Conservation (phyloP, 352 stramenopile genomes). For the Phytophthora hybrid region DNA sequence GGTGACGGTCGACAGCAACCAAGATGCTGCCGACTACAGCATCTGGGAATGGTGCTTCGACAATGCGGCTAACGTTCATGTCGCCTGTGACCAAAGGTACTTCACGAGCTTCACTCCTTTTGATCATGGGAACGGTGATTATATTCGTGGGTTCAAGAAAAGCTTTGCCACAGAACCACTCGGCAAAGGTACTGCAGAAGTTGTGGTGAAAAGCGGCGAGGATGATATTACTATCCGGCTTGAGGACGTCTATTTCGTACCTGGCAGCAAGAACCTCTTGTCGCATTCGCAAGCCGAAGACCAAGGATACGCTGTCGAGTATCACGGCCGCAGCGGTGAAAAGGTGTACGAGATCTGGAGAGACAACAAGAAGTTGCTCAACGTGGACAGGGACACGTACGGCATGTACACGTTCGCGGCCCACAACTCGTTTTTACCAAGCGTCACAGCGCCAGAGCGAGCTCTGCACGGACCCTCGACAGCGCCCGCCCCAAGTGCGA, state of each 20-base stretch:
- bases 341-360: slow-evolving; percentile 14
- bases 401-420: slow-evolving; percentile 10
- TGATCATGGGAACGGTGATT: background rate
- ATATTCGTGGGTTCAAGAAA: slow-evolving; percentile 7
- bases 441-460: too few species aligned
- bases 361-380: background rate
- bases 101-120: slow-evolving; percentile 11
- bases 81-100: slow-evolving; percentile 4
- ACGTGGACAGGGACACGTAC: slow-evolving; percentile 6
- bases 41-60: slow-evolving; percentile 25
- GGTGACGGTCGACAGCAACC: background rate
- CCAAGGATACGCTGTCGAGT: slow-evolving; percentile 19
- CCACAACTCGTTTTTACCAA: slow-evolving; percentile 3
- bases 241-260: slow-evolving; percentile 2
- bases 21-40: background rate
- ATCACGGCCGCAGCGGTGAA: background rate
- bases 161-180: background rate
- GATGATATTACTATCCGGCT: background rate
- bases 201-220: background rate
- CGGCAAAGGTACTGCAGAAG: background rate
- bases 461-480: background rate
- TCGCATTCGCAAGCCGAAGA: slow-evolving; percentile 12
- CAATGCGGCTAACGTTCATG: slow-evolving; percentile 17
- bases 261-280: slow-evolving; percentile 4
- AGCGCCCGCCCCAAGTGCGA: background rate